Percentiles rank a stretch among this genome's conserved stretches.
phyloP scores from a whole-genome alignment of 2,329 filamentous ascomycete genomes.

The Aspergillus floridensis region DNA sequence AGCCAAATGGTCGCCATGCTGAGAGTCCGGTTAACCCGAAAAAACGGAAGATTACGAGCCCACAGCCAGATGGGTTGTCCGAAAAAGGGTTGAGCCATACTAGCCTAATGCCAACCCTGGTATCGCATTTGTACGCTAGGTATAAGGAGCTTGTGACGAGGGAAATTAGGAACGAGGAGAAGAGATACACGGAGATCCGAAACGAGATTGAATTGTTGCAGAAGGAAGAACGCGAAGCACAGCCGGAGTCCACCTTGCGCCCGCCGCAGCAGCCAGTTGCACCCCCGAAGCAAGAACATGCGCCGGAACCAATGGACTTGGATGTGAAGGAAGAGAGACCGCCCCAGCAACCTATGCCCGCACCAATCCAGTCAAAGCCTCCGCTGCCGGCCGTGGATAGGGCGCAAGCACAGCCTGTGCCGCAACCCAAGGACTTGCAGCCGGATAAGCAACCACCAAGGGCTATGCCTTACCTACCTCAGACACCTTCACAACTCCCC shows the following conservation, averaged over 20 bases:
- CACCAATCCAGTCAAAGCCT: constrained; percentile 5
- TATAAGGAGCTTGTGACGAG: constrained; percentile 70
- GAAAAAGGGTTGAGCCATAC: constrained; percentile 63
- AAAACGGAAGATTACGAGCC: constrained; percentile 72
- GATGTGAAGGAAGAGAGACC: constrained; percentile 26
- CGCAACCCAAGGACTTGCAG: constrained; percentile 12
- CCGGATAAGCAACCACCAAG: constrained; percentile 6
- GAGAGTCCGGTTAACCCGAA: constrained; percentile 53
- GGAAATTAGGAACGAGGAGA: constrained; percentile 73
- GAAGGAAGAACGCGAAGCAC: constrained; percentile 54
- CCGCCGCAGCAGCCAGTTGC: constrained; percentile 4
- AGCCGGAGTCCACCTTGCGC: constrained; percentile 6
- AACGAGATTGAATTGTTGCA: constrained; percentile 69
- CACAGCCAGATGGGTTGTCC: constrained; percentile 61
- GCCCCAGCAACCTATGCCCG: constrained; percentile 11
- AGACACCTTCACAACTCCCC: constrained; percentile 8
- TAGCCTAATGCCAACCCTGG: constrained; percentile 66
- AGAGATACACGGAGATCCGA: constrained; percentile 60
- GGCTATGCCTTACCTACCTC: constrained; percentile 1
- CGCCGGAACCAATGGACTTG: constrained; percentile 28
- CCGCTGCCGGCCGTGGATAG: constrained; percentile 3
- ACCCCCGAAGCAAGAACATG: constrained; percentile 15
- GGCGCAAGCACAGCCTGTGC: constrained; percentile 9
- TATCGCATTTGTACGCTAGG: constrained; percentile 70
- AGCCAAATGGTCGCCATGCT: constrained; percentile 23